These are phyloP conservation scores for Mycena polygramma DNA, from an alignment of 768 basidiomycete genomes.

Conservation along the genomic window DNA sequence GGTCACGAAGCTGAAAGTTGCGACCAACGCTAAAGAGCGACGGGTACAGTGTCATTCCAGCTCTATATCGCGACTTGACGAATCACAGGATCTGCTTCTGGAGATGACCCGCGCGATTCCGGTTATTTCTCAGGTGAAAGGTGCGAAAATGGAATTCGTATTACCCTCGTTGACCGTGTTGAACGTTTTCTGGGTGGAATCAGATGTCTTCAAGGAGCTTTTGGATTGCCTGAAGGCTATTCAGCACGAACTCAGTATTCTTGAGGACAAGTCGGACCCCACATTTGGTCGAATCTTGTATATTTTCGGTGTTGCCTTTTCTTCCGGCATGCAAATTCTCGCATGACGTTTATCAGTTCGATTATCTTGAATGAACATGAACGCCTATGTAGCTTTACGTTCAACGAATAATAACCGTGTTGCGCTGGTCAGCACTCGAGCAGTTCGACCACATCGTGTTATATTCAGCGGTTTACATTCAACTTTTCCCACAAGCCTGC, in stretches of 20 bases:
- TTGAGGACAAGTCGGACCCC: slow-evolving; percentile 10
- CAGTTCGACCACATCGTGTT: no score
- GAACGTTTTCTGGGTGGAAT: not conserved
- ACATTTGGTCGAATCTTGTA: not conserved
- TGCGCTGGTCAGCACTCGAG: no score
- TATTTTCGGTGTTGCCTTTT: not conserved
- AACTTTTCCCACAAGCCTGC: slow-evolving; percentile 5
- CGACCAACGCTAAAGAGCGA: slow-evolving; percentile 32
- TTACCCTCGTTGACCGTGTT: no score
- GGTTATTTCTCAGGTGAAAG: slow-evolving; percentile 16
- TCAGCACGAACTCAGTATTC: slow-evolving; percentile 10
- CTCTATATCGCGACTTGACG: not conserved
- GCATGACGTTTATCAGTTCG: not conserved
- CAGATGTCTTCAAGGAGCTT: slow-evolving; percentile 18
- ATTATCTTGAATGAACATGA: not conserved
- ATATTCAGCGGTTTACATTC: not conserved
- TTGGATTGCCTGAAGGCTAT: slow-evolving; percentile 8
- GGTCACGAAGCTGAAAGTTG: slow-evolving; percentile 26
- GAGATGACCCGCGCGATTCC: slow-evolving; percentile 20
- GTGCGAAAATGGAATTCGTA: not conserved
- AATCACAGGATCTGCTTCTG: slow-evolving; percentile 21
- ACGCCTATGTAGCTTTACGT: not conserved
- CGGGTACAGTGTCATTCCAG: slow-evolving; percentile 11
- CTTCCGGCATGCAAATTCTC: slow-evolving; percentile 14
- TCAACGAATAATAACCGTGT: not conserved